phyloP scores from a whole-genome alignment of 2,329 filamentous ascomycete species.

The Exophiala alcalophila region DNA sequence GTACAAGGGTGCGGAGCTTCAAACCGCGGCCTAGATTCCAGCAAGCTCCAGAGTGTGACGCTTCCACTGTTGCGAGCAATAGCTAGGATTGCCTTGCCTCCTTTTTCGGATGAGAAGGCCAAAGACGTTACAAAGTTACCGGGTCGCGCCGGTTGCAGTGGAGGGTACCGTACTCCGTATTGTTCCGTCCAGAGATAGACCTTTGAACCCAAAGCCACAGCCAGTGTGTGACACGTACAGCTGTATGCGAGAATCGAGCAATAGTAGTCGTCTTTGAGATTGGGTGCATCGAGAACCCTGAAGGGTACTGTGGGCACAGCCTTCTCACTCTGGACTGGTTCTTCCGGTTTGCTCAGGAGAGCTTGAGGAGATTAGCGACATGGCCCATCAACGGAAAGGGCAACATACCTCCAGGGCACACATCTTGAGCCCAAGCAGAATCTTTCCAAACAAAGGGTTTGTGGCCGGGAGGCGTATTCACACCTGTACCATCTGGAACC shows the following conservation, averaged over 20 bases:
- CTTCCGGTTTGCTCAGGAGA: background rate
- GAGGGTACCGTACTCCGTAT: constrained; percentile 61
- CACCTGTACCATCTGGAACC: background rate
- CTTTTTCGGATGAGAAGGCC: constrained; percentile 80
- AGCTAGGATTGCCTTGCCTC: constrained; percentile 75
- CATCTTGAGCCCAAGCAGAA: constrained; percentile 38
- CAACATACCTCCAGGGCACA: constrained; percentile 37
- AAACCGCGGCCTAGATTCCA: constrained; percentile 65
- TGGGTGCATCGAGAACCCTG: constrained; percentile 83
- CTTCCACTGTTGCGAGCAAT: constrained; percentile 76
- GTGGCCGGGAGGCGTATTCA: constrained; percentile 14
- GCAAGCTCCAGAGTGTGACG: constrained; percentile 73
- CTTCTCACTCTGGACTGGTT: constrained; percentile 32
- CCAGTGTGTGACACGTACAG: constrained; percentile 67
- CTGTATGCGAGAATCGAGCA: constrained; percentile 89
- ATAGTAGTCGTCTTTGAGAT: constrained; percentile 92
- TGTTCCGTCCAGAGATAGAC: constrained; percentile 89
- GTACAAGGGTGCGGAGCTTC: constrained; percentile 68
- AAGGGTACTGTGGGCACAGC: constrained; percentile 71
- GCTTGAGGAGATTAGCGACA: constrained; percentile 5
- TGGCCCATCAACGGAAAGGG: background rate
- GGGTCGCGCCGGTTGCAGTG: constrained; percentile 50
- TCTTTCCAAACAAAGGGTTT: constrained; percentile 41
- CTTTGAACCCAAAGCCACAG: constrained; percentile 73
- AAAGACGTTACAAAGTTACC: constrained; percentile 71